Conservation (phyloP, 2,329 filamentous ascomycete species). For the Penicillium digitatum region DNA sequence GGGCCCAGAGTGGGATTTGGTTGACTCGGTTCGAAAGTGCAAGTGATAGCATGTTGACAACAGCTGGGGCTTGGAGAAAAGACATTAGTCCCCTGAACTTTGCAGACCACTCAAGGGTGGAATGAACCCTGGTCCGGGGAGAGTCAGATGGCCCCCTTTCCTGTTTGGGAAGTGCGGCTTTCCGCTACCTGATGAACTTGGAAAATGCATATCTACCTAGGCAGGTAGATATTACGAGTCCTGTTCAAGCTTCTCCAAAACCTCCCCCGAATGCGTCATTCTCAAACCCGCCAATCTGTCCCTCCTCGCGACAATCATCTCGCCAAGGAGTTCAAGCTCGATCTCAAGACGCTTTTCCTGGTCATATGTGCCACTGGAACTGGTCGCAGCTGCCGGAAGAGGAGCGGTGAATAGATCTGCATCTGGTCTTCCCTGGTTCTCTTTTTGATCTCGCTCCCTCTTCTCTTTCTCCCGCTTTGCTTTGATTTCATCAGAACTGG, state of each 20-base stretch:
- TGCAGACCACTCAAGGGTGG: neutral
- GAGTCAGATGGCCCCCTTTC: neutral
- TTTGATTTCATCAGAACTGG: neutral
- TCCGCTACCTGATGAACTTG: neutral
- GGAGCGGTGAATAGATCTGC: neutral
- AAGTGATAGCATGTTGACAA: neutral
- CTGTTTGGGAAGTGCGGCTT: neutral
- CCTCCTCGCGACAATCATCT: neutral
- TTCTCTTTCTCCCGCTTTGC: neutral
- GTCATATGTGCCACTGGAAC: neutral
- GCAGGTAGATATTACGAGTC: neutral
- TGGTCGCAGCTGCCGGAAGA: no score
- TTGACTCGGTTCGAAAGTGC: neutral
- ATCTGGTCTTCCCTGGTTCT: neutral
- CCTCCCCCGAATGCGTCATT: neutral
- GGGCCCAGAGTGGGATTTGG: neutral
- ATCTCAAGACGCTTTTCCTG: neutral
- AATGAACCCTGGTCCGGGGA: neutral
- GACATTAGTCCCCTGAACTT: no score
- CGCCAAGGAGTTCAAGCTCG: neutral
- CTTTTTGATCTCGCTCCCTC: neutral
- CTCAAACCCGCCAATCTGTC: neutral
- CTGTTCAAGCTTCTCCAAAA: neutral
- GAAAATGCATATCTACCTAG: neutral
- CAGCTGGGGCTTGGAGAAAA: neutral